phyloP scores from a whole-genome alignment of 106 monocot genomes.

The Hemerocallis citrina region DNA sequence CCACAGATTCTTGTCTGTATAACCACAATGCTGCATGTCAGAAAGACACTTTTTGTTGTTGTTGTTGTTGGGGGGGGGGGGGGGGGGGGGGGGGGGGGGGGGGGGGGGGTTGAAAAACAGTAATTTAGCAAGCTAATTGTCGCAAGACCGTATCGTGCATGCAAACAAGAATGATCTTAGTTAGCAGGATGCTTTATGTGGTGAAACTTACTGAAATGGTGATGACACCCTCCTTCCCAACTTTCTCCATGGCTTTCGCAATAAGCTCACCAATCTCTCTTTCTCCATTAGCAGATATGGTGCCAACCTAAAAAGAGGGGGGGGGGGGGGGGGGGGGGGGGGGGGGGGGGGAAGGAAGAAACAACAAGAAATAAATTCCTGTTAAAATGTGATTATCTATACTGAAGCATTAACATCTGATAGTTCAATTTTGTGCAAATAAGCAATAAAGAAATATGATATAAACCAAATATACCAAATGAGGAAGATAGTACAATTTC shows the following conservation, averaged over 20 bases:
- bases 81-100: no score
- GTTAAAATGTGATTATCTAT: not conserved
- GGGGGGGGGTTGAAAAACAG: no score
- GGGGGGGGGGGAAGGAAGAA: no score
- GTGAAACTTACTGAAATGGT: constrained; percentile 53
- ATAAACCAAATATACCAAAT: not conserved
- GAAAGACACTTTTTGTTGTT: no score
- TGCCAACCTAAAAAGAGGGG: constrained; percentile 43
- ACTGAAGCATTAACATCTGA: not conserved
- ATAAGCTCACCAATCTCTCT: constrained; percentile 77
- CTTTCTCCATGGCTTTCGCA: constrained; percentile 89
- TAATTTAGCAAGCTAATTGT: not conserved
- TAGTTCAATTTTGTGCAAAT: not conserved
- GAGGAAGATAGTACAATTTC: not conserved
- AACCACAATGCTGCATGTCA: no score
- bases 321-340: no score
- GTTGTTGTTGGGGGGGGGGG: no score
- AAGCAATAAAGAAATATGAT: no score
- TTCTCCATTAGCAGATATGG: constrained; percentile 79
- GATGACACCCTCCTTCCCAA: constrained; percentile 84
- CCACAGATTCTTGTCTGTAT: no score
- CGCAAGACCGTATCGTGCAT: not conserved
- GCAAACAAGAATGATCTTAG: not conserved
- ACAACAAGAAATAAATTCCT: no score
- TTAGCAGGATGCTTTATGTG: not conserved